phyloP scores from a whole-genome alignment of 441 rosid genomes.

The California macrophylla region DNA sequence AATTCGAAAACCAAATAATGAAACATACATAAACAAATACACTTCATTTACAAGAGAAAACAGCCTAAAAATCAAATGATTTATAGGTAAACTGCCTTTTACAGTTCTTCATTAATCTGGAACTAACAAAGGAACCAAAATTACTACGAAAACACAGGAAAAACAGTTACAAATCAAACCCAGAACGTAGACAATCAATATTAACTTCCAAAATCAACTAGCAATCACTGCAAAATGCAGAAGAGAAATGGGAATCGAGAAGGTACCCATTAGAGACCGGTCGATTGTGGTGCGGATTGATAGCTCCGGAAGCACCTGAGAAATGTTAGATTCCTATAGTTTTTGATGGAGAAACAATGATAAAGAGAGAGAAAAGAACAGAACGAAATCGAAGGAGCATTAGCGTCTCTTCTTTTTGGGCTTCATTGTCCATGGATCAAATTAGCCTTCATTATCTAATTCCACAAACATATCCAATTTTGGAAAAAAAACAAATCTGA shows the following conservation, averaged over 20 bases:
- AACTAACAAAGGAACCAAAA: no score
- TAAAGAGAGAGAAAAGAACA: not conserved
- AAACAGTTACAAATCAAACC: not conserved
- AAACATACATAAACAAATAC: not conserved
- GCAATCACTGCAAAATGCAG: not conserved
- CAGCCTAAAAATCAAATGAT: not conserved
- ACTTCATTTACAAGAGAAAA: not conserved
- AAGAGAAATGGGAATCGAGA: not conserved
- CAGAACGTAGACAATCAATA: not conserved
- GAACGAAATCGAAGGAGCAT: slow-evolving; percentile 3
- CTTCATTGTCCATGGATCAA: not conserved
- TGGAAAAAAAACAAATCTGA: no score
- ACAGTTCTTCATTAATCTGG: not conserved
- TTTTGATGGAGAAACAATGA: not conserved
- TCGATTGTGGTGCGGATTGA: not conserved
- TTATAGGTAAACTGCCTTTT: not conserved
- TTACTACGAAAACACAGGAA: not conserved
- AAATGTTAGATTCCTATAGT: not conserved
- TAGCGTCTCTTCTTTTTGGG: not conserved
- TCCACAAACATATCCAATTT: no score
- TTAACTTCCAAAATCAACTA: not conserved
- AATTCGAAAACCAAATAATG: not conserved
- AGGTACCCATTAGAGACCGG: not conserved
- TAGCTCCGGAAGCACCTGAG: slow-evolving; percentile 1
- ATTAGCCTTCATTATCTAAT: not conserved